These are phyloP conservation scores for Kazachstania sp. DNA, from an alignment of 1,139 yeast species.

Conservation along the genomic window DNA sequence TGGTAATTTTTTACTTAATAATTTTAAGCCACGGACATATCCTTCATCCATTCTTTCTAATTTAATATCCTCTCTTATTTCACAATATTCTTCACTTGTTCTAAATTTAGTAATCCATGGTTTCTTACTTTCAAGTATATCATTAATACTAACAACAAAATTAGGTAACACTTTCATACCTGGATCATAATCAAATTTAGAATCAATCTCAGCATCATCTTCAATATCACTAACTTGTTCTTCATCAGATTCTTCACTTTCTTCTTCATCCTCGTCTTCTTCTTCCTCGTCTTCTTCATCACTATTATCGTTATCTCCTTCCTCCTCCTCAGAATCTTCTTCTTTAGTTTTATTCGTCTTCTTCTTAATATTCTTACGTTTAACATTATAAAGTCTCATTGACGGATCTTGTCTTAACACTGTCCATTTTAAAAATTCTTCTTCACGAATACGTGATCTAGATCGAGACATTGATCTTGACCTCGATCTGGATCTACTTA, in stretches of 20 bases:
- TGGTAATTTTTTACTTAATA: constrained; percentile 14
- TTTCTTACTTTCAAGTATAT: constrained; percentile 23
- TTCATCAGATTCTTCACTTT: constrained; percentile 31
- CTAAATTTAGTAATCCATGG: constrained; percentile 23
- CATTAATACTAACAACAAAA: constrained; percentile 23
- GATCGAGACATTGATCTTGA: constrained; percentile 11
- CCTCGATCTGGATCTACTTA: background rate
- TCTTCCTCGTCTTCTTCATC: constrained; percentile 28
- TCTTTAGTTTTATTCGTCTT: constrained; percentile 33
- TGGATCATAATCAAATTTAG: constrained; percentile 27
- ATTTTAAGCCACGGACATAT: constrained; percentile 22
- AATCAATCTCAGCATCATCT: constrained; percentile 34
- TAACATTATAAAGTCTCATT: constrained; percentile 40
- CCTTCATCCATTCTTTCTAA: constrained; percentile 21
- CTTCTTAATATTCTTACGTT: constrained; percentile 24
- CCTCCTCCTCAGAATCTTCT: constrained; percentile 19
- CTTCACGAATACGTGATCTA: constrained; percentile 20
- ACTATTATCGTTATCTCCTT: constrained; percentile 29
- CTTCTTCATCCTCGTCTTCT: constrained; percentile 27
- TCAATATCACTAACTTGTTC: constrained; percentile 32
- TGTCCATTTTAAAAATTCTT: constrained; percentile 29
- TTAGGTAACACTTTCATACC: constrained; percentile 30
- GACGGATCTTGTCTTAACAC: constrained; percentile 32
- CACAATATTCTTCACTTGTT: constrained; percentile 5
- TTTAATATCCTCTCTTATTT: constrained; percentile 4